Base-by-base conservation (phyloP, 441 rosid genomes). In the Adansonia madagascariensis region DNA sequence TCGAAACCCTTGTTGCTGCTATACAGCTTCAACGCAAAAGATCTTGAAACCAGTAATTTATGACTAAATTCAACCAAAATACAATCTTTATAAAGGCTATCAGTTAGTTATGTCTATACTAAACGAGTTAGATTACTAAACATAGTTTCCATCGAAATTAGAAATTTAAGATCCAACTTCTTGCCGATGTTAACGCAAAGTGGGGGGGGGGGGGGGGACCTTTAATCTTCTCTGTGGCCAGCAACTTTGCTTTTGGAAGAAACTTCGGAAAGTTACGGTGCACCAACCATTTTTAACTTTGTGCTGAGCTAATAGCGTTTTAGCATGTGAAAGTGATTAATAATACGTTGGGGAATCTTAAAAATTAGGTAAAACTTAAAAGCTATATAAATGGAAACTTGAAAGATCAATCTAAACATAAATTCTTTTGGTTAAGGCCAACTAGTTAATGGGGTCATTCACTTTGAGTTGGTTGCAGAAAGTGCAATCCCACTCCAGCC, bases 301-400 rank as follows among this genome's bases (percentile, higher is more conserved):
- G 73, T 56, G 69, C 9, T n/a, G 11, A 6, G 61, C 5, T 2
- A 0, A 5, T 11, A 22, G 0, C 9, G 53, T 10, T 65, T 53
- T n/a, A 35, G 75, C 75, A 56, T 11, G 12, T 56, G 73, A 68
- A 68, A 46, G 18, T 35, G 20, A 71, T 53, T 9, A 24, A 43
- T 17, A 56, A 8, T 39, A 4, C 3, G 12, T 2, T 15, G n/a
- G 27, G 46, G 31, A 53, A 71, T 35, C 49, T 52, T 31, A 6
- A 35, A 27, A 5, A 11, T 53, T 39, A 17, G 11, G 41, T 24
- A 15, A 35, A 15, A 15, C 10, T 15, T 3, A 4, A n/a, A 71
- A 31, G 57, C 41, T 46, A 59, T 35, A 24, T 24, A 24, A 31
- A 14, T 27, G 18, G 17, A 18, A 44, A 67, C 15, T 44, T 67